phyloP scores from a whole-genome alignment of 305 asterid genomes.

The Euphrasia arctica region DNA sequence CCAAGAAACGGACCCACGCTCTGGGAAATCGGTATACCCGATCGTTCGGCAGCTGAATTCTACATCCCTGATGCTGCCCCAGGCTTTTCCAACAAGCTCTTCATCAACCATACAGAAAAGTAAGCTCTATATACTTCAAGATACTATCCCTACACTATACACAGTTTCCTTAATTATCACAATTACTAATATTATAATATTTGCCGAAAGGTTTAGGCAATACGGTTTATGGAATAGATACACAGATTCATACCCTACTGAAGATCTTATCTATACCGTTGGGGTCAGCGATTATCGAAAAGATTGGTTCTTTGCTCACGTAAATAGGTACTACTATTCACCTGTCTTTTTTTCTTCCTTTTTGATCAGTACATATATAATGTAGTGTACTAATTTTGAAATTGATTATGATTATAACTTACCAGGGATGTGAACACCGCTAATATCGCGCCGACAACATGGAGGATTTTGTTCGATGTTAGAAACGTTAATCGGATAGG shows the following conservation, averaged over 20 bases:
- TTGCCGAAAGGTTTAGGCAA: conserved; percentile 45
- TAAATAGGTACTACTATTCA: conserved; percentile 37
- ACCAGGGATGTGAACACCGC: conserved; percentile 29
- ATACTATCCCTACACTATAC: background rate
- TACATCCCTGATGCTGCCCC: conserved; percentile 56
- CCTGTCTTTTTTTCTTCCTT: background rate
- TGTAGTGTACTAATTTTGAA: background rate
- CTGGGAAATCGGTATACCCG: conserved; percentile 82
- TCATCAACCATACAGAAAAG: conserved; percentile 49
- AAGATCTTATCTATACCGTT: conserved; percentile 45
- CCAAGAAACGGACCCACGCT: conserved; percentile 70
- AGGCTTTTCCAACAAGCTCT: conserved; percentile 48
- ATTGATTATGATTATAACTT: background rate
- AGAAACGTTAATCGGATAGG: conserved; percentile 25
- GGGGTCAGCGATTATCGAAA: conserved; percentile 43
- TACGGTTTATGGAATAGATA: conserved; percentile 64
- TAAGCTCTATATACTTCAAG: conserved; percentile 18
- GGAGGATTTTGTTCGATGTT: conserved; percentile 51
- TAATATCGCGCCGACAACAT: conserved; percentile 42
- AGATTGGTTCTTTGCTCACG: conserved; percentile 68
- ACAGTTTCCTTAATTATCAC: background rate
- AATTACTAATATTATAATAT: background rate
- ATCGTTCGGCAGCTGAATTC: conserved; percentile 65
- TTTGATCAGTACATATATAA: background rate
- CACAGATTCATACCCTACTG: conserved; percentile 45